These are phyloP conservation scores for Cercospora sojina DNA, from an alignment of 2,329 filamentous ascomycete genomes.

Conservation along the genomic window DNA sequence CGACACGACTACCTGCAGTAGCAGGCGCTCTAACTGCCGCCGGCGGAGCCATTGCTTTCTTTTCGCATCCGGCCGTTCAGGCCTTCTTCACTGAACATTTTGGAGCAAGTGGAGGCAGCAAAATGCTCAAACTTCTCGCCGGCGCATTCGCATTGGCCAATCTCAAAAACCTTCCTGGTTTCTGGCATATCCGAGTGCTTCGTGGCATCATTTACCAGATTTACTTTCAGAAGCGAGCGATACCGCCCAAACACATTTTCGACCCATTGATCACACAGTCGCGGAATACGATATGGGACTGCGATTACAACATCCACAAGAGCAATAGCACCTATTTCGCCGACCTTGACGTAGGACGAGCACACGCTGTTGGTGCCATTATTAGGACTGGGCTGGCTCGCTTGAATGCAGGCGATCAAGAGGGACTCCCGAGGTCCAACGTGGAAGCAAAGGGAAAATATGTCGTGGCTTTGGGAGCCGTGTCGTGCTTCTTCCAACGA, in stretches of 20 bases:
- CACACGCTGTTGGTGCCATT: slow-evolving; percentile 67
- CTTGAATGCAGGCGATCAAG: slow-evolving; percentile 38
- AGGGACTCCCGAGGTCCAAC: slow-evolving; percentile 35
- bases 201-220: slow-evolving; percentile 49
- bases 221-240: slow-evolving; percentile 43
- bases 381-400: slow-evolving; percentile 47
- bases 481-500: slow-evolving; percentile 50
- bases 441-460: slow-evolving; percentile 34
- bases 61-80: slow-evolving; percentile 31
- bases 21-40: slow-evolving; percentile 32
- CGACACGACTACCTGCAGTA: slow-evolving; percentile 33
- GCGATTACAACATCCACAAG: slow-evolving; percentile 84
- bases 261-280: slow-evolving; percentile 66
- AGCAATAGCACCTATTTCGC: slow-evolving; percentile 83
- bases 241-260: slow-evolving; percentile 64
- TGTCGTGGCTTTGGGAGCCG: slow-evolving; percentile 48
- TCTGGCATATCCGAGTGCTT: slow-evolving; percentile 65
- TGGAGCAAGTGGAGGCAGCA: slow-evolving; percentile 25
- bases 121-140: slow-evolving; percentile 27
- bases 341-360: slow-evolving; percentile 80
- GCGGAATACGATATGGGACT: slow-evolving; percentile 70
- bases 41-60: slow-evolving; percentile 27
- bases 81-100: slow-evolving; percentile 29
- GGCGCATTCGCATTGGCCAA: slow-evolving; percentile 59
- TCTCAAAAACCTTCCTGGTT: slow-evolving; percentile 70